These are phyloP conservation scores for Entamoeba dispar DNA, from an alignment of 208 protist species.

Conservation along the genomic window DNA sequence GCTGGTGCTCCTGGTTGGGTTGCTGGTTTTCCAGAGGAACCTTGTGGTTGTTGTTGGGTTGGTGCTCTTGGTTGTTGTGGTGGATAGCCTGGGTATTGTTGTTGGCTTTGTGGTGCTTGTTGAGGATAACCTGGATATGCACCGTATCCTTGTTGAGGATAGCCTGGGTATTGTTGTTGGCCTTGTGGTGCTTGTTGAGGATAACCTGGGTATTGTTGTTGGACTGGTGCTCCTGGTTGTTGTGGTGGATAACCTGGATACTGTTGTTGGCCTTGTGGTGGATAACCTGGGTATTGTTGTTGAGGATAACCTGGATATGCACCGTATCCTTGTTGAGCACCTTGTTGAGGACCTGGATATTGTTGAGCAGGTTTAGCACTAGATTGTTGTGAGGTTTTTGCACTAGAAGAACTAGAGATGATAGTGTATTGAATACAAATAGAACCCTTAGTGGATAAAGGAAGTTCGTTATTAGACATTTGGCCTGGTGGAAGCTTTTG, in stretches of 20 bases:
- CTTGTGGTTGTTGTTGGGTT: too few relatives aligned
- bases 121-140: too few relatives aligned
- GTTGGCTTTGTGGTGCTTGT: too few relatives aligned
- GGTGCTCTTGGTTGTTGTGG: too few relatives aligned
- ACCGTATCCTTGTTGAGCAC: neutral
- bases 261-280: neutral
- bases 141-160: neutral
- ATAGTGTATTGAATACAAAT: neutral
- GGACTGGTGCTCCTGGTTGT: neutral
- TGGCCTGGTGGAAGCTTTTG: neutral
- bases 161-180: neutral
- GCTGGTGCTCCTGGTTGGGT: neutral
- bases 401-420: neutral
- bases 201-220: neutral
- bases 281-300: neutral
- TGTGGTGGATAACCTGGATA: neutral
- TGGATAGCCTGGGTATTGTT: too few relatives aligned
- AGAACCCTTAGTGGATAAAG: neutral
- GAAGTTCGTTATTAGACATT: neutral
- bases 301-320: neutral
- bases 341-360: neutral
- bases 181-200: neutral
- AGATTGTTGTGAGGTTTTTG: neutral
- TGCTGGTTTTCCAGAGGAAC: neutral
- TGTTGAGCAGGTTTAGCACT: neutral